Base-by-base conservation (phyloP, 2,329 filamentous ascomycete species). In the Fusarium torreyae region DNA sequence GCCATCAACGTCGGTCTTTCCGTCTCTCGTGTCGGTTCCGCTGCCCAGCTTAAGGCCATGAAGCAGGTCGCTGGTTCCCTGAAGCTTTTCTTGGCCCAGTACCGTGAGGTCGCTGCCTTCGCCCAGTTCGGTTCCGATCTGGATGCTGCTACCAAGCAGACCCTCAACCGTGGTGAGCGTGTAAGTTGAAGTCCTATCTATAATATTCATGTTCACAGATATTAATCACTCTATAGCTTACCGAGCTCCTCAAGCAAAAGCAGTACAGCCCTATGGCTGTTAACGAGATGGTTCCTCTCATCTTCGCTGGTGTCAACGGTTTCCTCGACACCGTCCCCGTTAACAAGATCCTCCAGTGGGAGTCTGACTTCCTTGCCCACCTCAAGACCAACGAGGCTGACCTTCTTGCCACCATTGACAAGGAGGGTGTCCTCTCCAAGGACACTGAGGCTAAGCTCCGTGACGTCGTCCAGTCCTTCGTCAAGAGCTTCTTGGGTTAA, bases 1-100 rank as follows among this genome's bases (percentile, higher is more conserved):
- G 96, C 96, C 87, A 99, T 99, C 85, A 99, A 99, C 91, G 96
- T 99, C 92, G 96, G 96, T 96, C 93, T 99, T 78, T 99, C 96
- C 79, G 96, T 99, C 78, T 99, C 96, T 77, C 96, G 96, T 93
- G 96, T 99, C 91, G 96, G 96, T 83, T 99, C 96, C 81, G 94
- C 96, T 83, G 96, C 96, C 82, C 96, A 99, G 90, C 90, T 98
- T 84, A 99, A 98, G 93, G 94, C 96, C 87, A 99, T 99, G 96
- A 99, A 99, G 91, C 96, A 99, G 89, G 96, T 99, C 78, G 96
- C 96, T 80, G 96, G 96, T 90, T 98, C 95, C 77, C 89, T 99
- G 81, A 99, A 99, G 91, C 94, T 99, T 78, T 99, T 98, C 94
- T 93, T 99, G 92, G 96, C 96, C 79, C 96, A 99, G 88, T 99